Evolutionary conservation across 2,329 filamentous ascomycete genomes (phyloP).

Genomic region (Fusarium protoensiforme): DNA sequence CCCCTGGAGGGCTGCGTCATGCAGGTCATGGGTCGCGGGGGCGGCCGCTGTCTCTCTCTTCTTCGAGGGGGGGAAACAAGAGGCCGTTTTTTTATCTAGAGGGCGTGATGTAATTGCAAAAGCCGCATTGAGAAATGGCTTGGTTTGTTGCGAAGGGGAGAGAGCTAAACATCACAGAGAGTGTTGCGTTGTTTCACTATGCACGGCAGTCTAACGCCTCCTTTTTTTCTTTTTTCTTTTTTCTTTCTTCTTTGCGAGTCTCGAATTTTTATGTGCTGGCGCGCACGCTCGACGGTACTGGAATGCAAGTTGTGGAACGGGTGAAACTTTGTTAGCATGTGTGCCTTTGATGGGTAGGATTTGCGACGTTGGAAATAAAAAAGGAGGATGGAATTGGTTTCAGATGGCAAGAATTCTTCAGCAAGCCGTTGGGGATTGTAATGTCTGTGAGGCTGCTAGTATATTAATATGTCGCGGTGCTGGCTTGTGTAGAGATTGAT

Average conservation of each 20-base stretch:
- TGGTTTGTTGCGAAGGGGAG: neutral
- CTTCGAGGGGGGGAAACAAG: neutral
- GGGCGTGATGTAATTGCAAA: conserved; percentile 17
- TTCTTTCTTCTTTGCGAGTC: neutral
- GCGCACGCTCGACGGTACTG: conserved; percentile 4
- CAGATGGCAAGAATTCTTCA: conserved; percentile 5
- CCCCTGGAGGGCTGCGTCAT: conserved; percentile 41
- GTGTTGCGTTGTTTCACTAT: conserved; percentile 23
- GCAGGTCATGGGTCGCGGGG: conserved; percentile 27
- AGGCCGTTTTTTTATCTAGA: neutral
- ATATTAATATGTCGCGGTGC: neutral
- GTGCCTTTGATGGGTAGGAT: neutral
- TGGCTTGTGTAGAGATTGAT: neutral
- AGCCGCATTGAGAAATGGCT: neutral
- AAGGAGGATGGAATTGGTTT: conserved; percentile 22
- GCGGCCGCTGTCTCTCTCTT: conserved; percentile 2
- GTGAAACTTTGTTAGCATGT: conserved; percentile 24
- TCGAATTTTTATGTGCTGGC: neutral
- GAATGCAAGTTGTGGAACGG: conserved; percentile 14
- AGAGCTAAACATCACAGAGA: neutral
- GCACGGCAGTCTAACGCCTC: neutral
- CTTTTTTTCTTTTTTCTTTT: neutral
- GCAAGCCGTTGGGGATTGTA: neutral
- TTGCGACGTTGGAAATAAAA: conserved; percentile 4
- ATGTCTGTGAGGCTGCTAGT: neutral